A percentile compares a stretch with the other conserved stretches of the same genome.
phyloP scores from a whole-genome alignment of 2,329 filamentous ascomycete genomes.

The Claviceps monticola region DNA sequence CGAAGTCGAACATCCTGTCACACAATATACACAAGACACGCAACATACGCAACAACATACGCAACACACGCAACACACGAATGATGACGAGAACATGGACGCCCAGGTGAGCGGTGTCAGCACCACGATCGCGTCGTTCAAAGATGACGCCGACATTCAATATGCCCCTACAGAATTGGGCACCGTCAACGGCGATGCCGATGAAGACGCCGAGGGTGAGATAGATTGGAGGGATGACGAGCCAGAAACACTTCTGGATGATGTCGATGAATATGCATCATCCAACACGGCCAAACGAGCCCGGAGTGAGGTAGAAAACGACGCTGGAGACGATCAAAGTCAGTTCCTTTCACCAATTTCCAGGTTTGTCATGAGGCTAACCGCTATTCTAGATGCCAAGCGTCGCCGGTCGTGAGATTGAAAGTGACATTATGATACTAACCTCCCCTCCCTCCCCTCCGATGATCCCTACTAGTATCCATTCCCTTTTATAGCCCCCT shows the following conservation, averaged over 20 bases:
- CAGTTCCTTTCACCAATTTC: background rate
- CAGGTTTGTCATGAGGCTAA: conserved; percentile 2
- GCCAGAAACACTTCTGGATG: background rate
- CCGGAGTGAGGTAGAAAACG: conserved; percentile 8
- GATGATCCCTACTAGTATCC: background rate
- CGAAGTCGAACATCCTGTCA: background rate
- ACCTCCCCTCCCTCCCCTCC: background rate
- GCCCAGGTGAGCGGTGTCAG: background rate
- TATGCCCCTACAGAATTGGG: background rate
- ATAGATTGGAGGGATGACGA: conserved; percentile 12
- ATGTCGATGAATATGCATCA: conserved; percentile 1
- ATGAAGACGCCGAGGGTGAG: conserved; percentile 3
- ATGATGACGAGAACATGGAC: background rate
- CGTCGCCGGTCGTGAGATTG: conserved; percentile 8
- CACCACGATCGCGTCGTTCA: conserved; percentile 1
- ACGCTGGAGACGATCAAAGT: conserved; percentile 8
- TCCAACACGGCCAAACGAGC: conserved; percentile 7
- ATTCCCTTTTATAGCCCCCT: background rate
- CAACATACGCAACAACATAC: too few species aligned
- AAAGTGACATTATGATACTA: conserved; percentile 1
- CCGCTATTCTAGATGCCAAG: conserved; percentile 7
- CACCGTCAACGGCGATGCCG: background rate
- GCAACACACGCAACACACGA: too few species aligned
- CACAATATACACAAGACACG: background rate
- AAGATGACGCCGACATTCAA: conserved; percentile 22